Conservation (phyloP, 2,329 filamentous ascomycete genomes). For the Acarospora socialis region DNA sequence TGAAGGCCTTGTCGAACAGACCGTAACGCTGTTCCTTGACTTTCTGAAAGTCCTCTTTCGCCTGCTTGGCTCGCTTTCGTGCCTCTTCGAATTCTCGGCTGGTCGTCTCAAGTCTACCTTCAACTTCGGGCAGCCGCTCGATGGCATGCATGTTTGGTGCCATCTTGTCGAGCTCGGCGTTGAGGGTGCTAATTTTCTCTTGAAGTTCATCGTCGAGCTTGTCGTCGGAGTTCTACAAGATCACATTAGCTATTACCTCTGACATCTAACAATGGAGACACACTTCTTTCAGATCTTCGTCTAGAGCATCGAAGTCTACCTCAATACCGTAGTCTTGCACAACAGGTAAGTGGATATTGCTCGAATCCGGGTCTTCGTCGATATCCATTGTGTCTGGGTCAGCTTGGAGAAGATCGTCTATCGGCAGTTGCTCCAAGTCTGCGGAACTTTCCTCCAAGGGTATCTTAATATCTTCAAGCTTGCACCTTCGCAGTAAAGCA, state of each 20-base stretch:
- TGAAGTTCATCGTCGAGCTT: constrained; percentile 61
- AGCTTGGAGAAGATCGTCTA: constrained; percentile 64
- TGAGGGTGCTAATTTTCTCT: constrained; percentile 61
- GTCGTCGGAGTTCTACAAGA: constrained; percentile 47
- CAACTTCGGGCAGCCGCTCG: constrained; percentile 76
- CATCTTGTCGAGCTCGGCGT: constrained; percentile 75
- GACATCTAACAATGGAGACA: constrained; percentile 20
- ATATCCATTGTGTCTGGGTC: constrained; percentile 82
- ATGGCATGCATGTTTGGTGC: constrained; percentile 94
- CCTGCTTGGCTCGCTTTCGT: constrained; percentile 55
- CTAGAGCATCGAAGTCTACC: constrained; percentile 68
- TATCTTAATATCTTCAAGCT: constrained; percentile 81
- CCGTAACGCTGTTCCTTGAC: constrained; percentile 74
- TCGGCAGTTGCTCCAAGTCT: constrained; percentile 65
- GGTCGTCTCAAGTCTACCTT: constrained; percentile 65
- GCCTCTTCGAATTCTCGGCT: constrained; percentile 85
- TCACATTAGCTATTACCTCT: constrained; percentile 2
- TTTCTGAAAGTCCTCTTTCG: constrained; percentile 70
- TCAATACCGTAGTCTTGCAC: constrained; percentile 86
- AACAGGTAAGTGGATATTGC: constrained; percentile 41
- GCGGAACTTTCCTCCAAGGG: constrained; percentile 60
- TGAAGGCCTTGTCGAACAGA: constrained; percentile 89
- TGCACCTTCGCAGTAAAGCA: constrained; percentile 70
- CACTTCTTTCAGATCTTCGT: constrained; percentile 69
- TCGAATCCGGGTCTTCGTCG: constrained; percentile 49